Conservation (phyloP, 208 protist species). For the Blechomonas ayalai region DNA sequence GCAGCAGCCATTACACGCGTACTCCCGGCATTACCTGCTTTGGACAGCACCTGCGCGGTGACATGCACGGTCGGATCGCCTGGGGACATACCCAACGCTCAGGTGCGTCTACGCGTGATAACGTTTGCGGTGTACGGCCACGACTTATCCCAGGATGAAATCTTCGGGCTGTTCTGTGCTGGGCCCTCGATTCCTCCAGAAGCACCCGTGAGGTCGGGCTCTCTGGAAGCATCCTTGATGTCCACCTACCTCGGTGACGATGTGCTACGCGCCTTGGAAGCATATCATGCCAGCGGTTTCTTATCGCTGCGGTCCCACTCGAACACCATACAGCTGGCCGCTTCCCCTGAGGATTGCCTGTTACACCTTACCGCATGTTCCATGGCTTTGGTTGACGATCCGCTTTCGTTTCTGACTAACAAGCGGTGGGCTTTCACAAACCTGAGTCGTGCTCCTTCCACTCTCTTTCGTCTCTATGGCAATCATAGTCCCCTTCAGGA, state of each 20-base stretch:
- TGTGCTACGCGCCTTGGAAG: constrained; percentile 19
- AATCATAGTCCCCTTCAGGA: constrained; percentile 19
- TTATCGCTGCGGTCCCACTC: constrained; percentile 12
- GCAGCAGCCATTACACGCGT: constrained; percentile 4
- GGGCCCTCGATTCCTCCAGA: constrained; percentile 9
- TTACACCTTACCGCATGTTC: constrained; percentile 23
- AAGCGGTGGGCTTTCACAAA: constrained; percentile 35
- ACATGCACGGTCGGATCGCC: constrained; percentile 30
- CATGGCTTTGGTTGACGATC: constrained; percentile 18
- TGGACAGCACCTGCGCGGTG: constrained; percentile 4
- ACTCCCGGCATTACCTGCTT: background rate
- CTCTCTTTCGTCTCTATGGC: constrained; percentile 21
- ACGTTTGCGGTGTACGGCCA: constrained; percentile 43
- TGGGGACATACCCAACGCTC: constrained; percentile 7
- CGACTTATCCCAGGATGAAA: constrained; percentile 15
- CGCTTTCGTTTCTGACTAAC: constrained; percentile 25
- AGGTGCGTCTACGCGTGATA: constrained; percentile 21
- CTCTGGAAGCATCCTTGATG: constrained; percentile 14
- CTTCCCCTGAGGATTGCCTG: constrained; percentile 10
- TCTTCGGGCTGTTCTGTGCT: constrained; percentile 30
- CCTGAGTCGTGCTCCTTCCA: constrained; percentile 1
- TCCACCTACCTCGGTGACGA: constrained; percentile 20
- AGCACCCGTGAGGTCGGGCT: constrained; percentile 16
- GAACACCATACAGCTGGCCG: constrained; percentile 8
- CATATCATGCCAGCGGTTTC: constrained; percentile 6